Base-by-base conservation (phyloP, 2,329 filamentous ascomycete genomes). In the Erysiphe pulchra region DNA sequence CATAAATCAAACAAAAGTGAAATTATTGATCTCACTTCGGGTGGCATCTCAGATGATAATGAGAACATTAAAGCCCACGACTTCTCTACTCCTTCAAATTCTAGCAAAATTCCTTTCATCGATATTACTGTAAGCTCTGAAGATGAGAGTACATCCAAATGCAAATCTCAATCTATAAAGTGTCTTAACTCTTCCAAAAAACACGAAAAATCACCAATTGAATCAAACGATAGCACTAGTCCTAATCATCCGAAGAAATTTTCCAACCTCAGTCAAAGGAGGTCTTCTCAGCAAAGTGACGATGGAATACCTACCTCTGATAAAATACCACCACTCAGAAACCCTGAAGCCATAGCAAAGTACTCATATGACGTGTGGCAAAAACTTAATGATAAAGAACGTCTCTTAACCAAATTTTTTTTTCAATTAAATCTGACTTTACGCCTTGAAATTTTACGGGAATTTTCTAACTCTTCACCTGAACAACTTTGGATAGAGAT, bases 401-500 rank as follows among this genome's bases (percentile, higher is more conserved):
- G 64, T 6, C 53, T 67, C 1, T 50, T 69, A 18, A 61, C 66
- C 43, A 64, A 65, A 45, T 49, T 62, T 1, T 52, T 69, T 1
- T 47, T 51, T 8, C 55, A 61, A 11, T 54, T 63, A 42, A 39
- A 46, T 12, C 36, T 30, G 24, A 17, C 16, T 31, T 38, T 20
- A 34, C 46, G 48, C 36, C 24, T 18, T 9, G 31, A 36, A 16
- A 46, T 53, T 10, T 41, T 51, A 10, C 44, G 48, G 1, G 34
- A 52, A 36, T 44, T 55, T 31, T 28, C 39, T 28, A 37, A 38
- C n/a, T 42, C 50, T 9, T 46, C 46, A 10, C 47, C 47, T 45
- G 36, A 46, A 14, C 17, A 47, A 14, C 38, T 48, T n/a, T 50
- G 47, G 47, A 33, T 17, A 4, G 13, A 36, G 17, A 49, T 55